These are phyloP conservation scores for Zymoseptoria pseudotritici DNA, from an alignment of 2,329 filamentous ascomycete genomes.

Conservation along the genomic window DNA sequence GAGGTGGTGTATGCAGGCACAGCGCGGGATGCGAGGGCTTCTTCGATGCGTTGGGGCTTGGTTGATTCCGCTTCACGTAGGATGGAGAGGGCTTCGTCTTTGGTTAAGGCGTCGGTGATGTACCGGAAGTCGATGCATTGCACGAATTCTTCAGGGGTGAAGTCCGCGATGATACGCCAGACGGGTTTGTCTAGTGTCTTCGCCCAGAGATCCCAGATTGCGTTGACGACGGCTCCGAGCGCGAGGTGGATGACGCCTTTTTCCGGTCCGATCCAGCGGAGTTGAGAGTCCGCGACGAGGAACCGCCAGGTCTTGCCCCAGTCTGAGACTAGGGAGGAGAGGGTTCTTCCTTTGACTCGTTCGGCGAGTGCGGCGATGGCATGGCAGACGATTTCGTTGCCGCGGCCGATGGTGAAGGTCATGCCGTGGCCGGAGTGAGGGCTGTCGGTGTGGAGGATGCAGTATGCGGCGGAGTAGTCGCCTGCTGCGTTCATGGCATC, in stretches of 20 bases:
- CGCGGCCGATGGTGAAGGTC: slow-evolving; percentile 81
- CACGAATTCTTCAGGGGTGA: slow-evolving; percentile 82
- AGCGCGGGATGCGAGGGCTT: slow-evolving; percentile 65
- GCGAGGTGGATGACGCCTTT: slow-evolving; percentile 93
- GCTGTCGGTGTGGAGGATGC: slow-evolving; percentile 77
- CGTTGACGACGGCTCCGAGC: slow-evolving; percentile 76
- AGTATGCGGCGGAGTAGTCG: slow-evolving; percentile 92
- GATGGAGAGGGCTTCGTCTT: slow-evolving; percentile 69
- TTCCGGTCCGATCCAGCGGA: slow-evolving; percentile 89
- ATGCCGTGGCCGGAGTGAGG: slow-evolving; percentile 67
- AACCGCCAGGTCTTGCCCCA: slow-evolving; percentile 88
- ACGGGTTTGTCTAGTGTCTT: slow-evolving; percentile 80
- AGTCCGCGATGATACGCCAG: slow-evolving; percentile 83
- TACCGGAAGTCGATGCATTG: slow-evolving; percentile 89
- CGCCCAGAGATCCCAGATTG: slow-evolving; percentile 92
- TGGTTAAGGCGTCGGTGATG: slow-evolving; percentile 87
- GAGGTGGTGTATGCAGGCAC: slow-evolving; percentile 88
- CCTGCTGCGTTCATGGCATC: slow-evolving; percentile 95
- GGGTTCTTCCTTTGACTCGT: slow-evolving; percentile 65
- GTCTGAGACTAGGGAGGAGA: slow-evolving; percentile 68
- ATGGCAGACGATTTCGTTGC: slow-evolving; percentile 85
- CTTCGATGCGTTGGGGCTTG: slow-evolving; percentile 63
- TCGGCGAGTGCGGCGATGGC: slow-evolving; percentile 73
- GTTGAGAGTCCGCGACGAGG: slow-evolving; percentile 82
- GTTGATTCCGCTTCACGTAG: slow-evolving; percentile 58